Conservation (phyloP, 2,329 filamentous ascomycete species). For the Zopfia rhizophila region DNA sequence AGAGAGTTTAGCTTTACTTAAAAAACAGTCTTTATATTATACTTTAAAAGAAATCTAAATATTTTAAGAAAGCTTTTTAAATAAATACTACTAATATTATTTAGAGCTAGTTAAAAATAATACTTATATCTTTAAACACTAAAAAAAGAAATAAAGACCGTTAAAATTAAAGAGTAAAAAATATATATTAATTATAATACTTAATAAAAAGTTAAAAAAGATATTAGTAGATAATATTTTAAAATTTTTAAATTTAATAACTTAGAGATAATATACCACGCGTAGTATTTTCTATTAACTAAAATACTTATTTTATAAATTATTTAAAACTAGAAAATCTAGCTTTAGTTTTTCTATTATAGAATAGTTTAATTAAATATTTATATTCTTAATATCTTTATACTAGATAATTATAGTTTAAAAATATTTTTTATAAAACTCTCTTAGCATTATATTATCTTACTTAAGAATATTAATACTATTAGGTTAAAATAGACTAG, state of each 20-base stretch:
- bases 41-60: conserved; percentile 20
- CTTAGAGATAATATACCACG: no score
- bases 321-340: no score
- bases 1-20: conserved; percentile 16
- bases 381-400: conserved; percentile 23
- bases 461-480: conserved; percentile 27
- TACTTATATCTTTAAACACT: conserved; percentile 25
- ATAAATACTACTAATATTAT: conserved; percentile 22
- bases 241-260: conserved; percentile 76
- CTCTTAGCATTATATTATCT: conserved; percentile 21
- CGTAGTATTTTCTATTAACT: no score
- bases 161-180: conserved; percentile 18
- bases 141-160: conserved; percentile 19
- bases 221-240: conserved; percentile 75
- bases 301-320: no score
- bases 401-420: conserved; percentile 17
- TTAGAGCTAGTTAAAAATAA: conserved; percentile 23
- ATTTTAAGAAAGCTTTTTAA: conserved; percentile 19
- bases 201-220: conserved; percentile 73
- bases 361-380: no score
- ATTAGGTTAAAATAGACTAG: conserved; percentile 6
- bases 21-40: conserved; percentile 20
- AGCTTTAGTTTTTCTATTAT: no score
- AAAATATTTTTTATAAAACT: conserved; percentile 23
- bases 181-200: conserved; percentile 68